Percentiles rank a stretch among this genome's conserved stretches.
These are phyloP conservation scores for Lentinus tigrinus DNA, from an alignment of 768 basidiomycete genomes.

Conservation along the genomic window DNA sequence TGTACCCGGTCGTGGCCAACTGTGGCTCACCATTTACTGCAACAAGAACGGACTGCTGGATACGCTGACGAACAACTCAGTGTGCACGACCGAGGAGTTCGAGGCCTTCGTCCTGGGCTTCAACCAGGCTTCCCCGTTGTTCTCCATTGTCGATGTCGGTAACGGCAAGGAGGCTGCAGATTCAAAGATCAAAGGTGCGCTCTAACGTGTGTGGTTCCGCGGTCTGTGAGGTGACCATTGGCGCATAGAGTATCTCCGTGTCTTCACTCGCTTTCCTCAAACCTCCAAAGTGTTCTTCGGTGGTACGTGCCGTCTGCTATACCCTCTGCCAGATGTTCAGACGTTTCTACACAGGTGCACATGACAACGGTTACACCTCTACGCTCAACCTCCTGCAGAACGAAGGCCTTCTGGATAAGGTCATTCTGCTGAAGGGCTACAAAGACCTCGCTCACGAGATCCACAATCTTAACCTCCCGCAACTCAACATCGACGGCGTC, in stretches of 20 bases:
- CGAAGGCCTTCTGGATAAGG: slow-evolving; percentile 37
- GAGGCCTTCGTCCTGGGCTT: slow-evolving; percentile 39
- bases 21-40: slow-evolving; percentile 39
- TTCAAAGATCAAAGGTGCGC: slow-evolving; percentile 39
- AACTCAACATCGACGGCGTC: slow-evolving; percentile 34
- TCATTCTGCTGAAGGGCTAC: slow-evolving; percentile 40
- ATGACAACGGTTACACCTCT: slow-evolving; percentile 43
- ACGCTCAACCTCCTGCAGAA: slow-evolving; percentile 37
- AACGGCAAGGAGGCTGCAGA: slow-evolving; percentile 43
- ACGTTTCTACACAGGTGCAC: slow-evolving; percentile 27
- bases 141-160: slow-evolving; percentile 43
- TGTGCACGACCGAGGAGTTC: slow-evolving; percentile 35
- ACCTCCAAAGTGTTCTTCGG: slow-evolving; percentile 41
- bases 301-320: slow-evolving; percentile 5
- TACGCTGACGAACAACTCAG: slow-evolving; percentile 26
- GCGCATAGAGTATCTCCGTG: slow-evolving; percentile 46
- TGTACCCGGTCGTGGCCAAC: slow-evolving; percentile 27
- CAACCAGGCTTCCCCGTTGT: slow-evolving; percentile 39
- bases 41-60: slow-evolving; percentile 37
- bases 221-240: background rate
- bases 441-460: slow-evolving; percentile 36
- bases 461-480: slow-evolving; percentile 29
- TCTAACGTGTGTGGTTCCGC: background rate
- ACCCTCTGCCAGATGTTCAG: background rate
- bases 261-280: slow-evolving; percentile 51